Evolutionary conservation across 108 stramenopile genomes (phyloP), one percentile per base, ranked within the genome.

Genomic region (Fistulifera solaris): DNA sequence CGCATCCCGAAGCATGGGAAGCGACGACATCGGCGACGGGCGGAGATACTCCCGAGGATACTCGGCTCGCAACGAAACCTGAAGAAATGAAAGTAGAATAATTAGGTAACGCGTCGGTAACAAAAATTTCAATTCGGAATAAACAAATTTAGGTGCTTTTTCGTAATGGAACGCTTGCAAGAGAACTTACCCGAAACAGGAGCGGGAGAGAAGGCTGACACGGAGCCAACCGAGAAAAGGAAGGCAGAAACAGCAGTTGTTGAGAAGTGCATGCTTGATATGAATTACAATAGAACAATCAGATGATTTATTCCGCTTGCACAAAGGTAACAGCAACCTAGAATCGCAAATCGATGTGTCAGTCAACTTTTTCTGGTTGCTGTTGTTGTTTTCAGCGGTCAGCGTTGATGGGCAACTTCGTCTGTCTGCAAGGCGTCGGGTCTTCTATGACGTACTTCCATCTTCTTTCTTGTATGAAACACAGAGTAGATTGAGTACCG

Each of bases 1-100:
- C 38, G 52, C 77, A 78, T 41, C 60, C 62, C 16, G 72, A 52
- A 6, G 59, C n/a, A 47, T 72, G 71, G 31, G 59, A 44, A 38
- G 27, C 41, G 16, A 42, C 28, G 31, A 52, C 62, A 71, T 19
- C 44, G 7, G 51, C 27, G 26, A 17, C 27, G 19, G 27, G 11
- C 7, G 41, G 18, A 41, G 4, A 27, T 21, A 18, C 49, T 52
- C 50, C 49, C 19, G 51, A 51, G 11, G 38, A n/a, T 11, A 45
- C 44, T n/a, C 50, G 22, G 50, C 24, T 26, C 2, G 50, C 22
- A 23, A 51, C 50, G 23, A 51, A 51, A 21, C 19, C 50, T 51
- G 50, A 51, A 6, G 12, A 27, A 23, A 22, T 22, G 23, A 23
- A 23, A 51, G 23, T 5, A 51, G 44, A 11, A 21, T n/a, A n/a